phyloP scores from a whole-genome alignment of 306 rosid genomes.

The Ormosia semicastrata region DNA sequence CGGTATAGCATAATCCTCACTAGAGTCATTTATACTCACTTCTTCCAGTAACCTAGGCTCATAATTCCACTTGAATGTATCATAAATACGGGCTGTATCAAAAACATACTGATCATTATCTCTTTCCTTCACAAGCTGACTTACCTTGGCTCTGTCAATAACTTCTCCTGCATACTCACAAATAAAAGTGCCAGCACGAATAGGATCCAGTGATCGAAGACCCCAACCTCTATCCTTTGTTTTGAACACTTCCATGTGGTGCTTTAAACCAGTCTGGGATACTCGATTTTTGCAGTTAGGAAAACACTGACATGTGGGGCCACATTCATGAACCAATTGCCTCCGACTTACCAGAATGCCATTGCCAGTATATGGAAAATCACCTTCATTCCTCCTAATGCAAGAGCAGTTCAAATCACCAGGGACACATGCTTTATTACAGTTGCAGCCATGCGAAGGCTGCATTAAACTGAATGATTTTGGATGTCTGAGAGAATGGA shows the following conservation, averaged over 20 bases:
- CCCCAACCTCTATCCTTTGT: slow-evolving; percentile 73
- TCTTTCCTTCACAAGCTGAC: slow-evolving; percentile 37
- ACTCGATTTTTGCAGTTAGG: slow-evolving; percentile 62
- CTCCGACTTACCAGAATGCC: slow-evolving; percentile 54
- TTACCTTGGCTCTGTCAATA: slow-evolving; percentile 46
- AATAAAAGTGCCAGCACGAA: slow-evolving; percentile 61
- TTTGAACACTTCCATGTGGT: slow-evolving; percentile 63
- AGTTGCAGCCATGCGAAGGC: slow-evolving; percentile 52
- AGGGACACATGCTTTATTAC: slow-evolving; percentile 50
- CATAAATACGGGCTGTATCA: slow-evolving; percentile 51
- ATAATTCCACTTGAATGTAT: slow-evolving; percentile 59
- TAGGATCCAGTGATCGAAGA: slow-evolving; percentile 62
- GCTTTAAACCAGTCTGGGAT: slow-evolving; percentile 61
- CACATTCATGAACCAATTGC: slow-evolving; percentile 63
- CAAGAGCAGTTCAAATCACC: slow-evolving; percentile 65
- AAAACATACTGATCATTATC: slow-evolving; percentile 51
- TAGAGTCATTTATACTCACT: slow-evolving; percentile 32
- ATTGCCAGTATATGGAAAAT: slow-evolving; percentile 52
- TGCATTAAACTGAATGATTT: slow-evolving; percentile 51
- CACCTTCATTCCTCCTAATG: slow-evolving; percentile 57
- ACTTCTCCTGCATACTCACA: slow-evolving; percentile 75
- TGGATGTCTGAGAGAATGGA: slow-evolving; percentile 53
- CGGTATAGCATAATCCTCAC: slow-evolving; percentile 47
- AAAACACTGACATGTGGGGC: slow-evolving; percentile 61
- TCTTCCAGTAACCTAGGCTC: slow-evolving; percentile 55